phyloP scores from a whole-genome alignment of 2,329 filamentous ascomycete species.

The Verticillium alfalfae region DNA sequence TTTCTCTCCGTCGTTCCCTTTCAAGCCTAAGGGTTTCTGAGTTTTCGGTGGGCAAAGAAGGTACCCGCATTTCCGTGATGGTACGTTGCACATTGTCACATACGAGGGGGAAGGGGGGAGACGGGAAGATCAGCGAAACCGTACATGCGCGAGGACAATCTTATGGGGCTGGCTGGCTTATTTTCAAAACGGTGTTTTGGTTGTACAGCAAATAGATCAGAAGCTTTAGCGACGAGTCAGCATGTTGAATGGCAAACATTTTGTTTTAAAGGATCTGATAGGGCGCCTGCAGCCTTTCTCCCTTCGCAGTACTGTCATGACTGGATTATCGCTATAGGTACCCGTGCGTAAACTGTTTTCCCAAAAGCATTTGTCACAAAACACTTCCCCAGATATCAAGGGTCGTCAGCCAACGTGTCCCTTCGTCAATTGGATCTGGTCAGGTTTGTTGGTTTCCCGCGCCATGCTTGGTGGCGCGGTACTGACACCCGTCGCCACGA shows the following conservation, averaged over 20 bases:
- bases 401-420: neutral
- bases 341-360: too few species aligned
- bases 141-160: neutral
- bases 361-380: too few species aligned
- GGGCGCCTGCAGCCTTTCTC: too few species aligned
- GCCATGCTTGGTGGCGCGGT: neutral
- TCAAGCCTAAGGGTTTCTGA: neutral
- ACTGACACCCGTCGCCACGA: constrained; percentile 3
- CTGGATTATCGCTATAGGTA: too few species aligned
- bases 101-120: too few species aligned
- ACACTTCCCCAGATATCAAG: neutral
- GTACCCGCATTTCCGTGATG: neutral
- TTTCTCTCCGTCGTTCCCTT: neutral
- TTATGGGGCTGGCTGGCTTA: neutral
- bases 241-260: too few species aligned
- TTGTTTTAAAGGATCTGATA: too few species aligned
- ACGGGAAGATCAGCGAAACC: too few species aligned
- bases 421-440: too few species aligned
- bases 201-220: too few species aligned
- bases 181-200: neutral
- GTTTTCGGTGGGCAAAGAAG: neutral
- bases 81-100: neutral
- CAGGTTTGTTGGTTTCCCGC: constrained; percentile 1
- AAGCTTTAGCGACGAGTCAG: too few species aligned
- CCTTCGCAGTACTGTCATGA: too few species aligned